Evolutionary conservation across 306 rosid species (phyloP).

Genomic region (Luffa aegyptiaca): DNA sequence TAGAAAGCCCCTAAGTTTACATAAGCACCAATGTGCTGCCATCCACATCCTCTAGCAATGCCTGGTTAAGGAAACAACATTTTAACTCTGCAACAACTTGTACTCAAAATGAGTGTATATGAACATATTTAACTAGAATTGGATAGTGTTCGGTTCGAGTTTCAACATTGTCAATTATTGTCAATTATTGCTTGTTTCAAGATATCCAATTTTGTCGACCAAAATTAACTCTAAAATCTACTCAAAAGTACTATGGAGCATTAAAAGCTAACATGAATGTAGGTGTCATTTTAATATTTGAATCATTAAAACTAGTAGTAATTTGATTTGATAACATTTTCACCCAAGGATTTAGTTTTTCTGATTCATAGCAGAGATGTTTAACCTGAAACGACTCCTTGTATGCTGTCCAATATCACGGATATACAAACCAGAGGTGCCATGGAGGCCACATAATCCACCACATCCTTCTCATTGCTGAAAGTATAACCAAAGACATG

Average conservation of each 20-base stretch:
- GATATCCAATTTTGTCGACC: neutral
- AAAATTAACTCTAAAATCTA: neutral
- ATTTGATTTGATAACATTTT: neutral
- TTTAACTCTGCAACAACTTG: neutral
- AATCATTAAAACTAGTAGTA: neutral
- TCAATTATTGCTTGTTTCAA: neutral
- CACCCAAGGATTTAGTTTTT: neutral
- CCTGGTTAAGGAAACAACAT: constrained; percentile 22
- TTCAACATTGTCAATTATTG: neutral
- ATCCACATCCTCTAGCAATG: constrained; percentile 68
- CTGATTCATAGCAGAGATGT: neutral
- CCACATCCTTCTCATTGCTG: constrained; percentile 55
- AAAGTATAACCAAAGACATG: constrained; percentile 41
- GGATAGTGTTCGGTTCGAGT: neutral
- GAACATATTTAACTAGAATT: neutral
- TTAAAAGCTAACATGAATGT: neutral
- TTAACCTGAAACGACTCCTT: constrained; percentile 57
- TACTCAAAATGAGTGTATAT: neutral
- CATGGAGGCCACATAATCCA: constrained; percentile 52
- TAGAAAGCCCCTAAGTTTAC: constrained; percentile 62
- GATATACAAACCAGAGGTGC: constrained; percentile 46
- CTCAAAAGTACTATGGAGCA: neutral
- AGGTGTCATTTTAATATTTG: neutral
- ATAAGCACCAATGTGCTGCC: constrained; percentile 67
- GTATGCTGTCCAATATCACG: constrained; percentile 43